These are phyloP conservation scores for Kodamaea leandrae DNA, from an alignment of 805 yeast species.

Conservation along the genomic window DNA sequence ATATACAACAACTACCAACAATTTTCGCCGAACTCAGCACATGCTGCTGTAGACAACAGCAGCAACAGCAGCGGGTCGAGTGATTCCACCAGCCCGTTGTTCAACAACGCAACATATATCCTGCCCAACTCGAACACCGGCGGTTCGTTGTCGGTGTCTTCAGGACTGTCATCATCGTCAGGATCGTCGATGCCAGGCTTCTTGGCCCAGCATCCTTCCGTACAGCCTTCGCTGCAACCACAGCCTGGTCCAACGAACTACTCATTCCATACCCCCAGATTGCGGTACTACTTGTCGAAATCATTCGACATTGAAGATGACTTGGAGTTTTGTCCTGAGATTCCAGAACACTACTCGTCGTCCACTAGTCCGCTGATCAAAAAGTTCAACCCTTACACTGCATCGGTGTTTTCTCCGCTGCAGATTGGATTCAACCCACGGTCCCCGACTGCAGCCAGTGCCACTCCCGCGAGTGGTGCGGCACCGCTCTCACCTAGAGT, in stretches of 20 bases:
- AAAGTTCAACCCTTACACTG: conserved; percentile 68
- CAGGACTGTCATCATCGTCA: conserved; percentile 5
- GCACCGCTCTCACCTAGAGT: conserved; percentile 39
- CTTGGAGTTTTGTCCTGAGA: conserved; percentile 63
- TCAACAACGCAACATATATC: conserved; percentile 25
- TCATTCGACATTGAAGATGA: conserved; percentile 64
- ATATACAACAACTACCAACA: conserved; percentile 33
- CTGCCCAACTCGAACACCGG: conserved; percentile 17
- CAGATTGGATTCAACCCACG: conserved; percentile 28
- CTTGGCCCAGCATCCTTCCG: background rate
- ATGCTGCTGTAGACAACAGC: conserved; percentile 13
- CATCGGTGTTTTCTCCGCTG: conserved; percentile 59
- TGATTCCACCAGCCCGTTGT: conserved; percentile 26
- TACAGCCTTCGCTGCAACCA: background rate
- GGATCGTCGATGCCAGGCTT: conserved; percentile 1
- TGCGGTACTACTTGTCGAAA: conserved; percentile 56
- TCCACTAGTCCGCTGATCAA: conserved; percentile 34
- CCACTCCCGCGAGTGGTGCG: conserved; percentile 7
- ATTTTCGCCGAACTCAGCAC: conserved; percentile 30
- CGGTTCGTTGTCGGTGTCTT: conserved; percentile 4
- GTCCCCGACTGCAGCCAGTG: conserved; percentile 17
- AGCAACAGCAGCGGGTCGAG: conserved; percentile 4
- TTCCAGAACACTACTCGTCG: conserved; percentile 31
- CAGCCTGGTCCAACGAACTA: conserved; percentile 21
- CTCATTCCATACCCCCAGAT: conserved; percentile 47